These are phyloP conservation scores for Recurvomyces mirabilis DNA, from an alignment of 495 filamentous ascomycete genomes.

Conservation along the genomic window DNA sequence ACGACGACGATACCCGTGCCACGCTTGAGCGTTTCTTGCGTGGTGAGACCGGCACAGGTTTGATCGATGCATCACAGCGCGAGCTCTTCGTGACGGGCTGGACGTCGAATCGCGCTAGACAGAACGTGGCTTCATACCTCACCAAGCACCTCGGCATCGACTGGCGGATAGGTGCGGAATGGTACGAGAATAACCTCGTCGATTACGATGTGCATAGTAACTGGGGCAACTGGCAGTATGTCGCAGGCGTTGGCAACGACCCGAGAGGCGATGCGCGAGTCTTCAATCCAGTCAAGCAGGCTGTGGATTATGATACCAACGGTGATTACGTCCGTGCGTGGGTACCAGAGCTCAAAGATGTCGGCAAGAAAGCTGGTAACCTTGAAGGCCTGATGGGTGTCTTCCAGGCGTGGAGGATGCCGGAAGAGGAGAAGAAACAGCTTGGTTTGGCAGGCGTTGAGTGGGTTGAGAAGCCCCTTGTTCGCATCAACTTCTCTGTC, in stretches of 20 bases:
- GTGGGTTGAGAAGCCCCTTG: constrained; percentile 44
- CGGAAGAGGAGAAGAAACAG: constrained; percentile 37
- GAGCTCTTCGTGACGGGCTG: constrained; percentile 62
- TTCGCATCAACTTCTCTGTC: constrained; percentile 44
- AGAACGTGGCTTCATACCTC: constrained; percentile 63
- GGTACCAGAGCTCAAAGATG: constrained; percentile 47
- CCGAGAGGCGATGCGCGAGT: constrained; percentile 50
- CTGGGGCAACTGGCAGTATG: constrained; percentile 72
- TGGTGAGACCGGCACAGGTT: constrained; percentile 54
- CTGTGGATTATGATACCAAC: constrained; percentile 53
- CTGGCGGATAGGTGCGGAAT: constrained; percentile 67
- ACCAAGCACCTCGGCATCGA: constrained; percentile 59
- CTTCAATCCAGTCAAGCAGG: constrained; percentile 66
- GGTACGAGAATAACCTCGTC: constrained; percentile 58
- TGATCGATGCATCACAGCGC: constrained; percentile 60
- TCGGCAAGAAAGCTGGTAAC: constrained; percentile 19
- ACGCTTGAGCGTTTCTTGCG: constrained; percentile 41
- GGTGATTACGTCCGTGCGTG: constrained; percentile 56
- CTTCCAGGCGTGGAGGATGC: constrained; percentile 54
- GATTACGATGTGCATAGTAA: constrained; percentile 64
- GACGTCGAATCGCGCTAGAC: constrained; percentile 57
- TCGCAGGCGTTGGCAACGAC: constrained; percentile 63
- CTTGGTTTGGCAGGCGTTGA: constrained; percentile 42
- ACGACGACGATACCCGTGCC: constrained; percentile 23
- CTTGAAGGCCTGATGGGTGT: constrained; percentile 40